These are phyloP conservation scores for Colletotrichum coccodes DNA, from an alignment of 2,329 filamentous ascomycete genomes.

Conservation along the genomic window DNA sequence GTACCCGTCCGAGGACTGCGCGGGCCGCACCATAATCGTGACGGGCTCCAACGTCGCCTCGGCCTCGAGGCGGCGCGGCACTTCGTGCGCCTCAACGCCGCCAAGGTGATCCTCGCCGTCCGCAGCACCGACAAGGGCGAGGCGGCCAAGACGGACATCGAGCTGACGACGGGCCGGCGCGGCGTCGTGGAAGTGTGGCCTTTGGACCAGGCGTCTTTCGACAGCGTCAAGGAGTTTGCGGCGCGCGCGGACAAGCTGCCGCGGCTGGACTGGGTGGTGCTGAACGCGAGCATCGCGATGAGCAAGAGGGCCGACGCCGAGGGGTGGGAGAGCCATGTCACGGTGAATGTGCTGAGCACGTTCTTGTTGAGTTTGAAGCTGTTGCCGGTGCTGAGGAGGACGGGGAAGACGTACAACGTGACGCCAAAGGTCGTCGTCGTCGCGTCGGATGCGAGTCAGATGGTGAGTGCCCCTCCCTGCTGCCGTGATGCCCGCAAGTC, in stretches of 20 bases:
- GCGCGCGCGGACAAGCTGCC: conserved; percentile 39
- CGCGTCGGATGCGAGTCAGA: conserved; percentile 48
- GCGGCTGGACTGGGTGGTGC: conserved; percentile 48
- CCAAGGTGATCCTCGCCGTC: conserved; percentile 54
- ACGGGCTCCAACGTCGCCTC: conserved; percentile 55
- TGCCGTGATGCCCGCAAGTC: too few relatives aligned
- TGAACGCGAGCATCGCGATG: conserved; percentile 46
- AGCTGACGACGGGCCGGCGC: conserved; percentile 15
- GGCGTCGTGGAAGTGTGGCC: conserved; percentile 53
- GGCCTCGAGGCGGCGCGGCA: conserved; percentile 54
- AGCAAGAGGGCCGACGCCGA: conserved; percentile 38
- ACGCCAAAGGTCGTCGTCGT: conserved; percentile 50
- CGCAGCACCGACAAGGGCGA: conserved; percentile 52
- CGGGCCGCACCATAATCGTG: conserved; percentile 49
- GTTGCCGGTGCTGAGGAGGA: conserved; percentile 52
- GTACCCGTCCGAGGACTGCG: conserved; percentile 44
- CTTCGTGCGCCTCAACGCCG: conserved; percentile 49
- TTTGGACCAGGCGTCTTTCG: conserved; percentile 50
- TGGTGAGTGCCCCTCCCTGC: conserved; percentile 28
- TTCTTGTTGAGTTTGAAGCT: conserved; percentile 55
- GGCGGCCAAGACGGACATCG: conserved; percentile 48
- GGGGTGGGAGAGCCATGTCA: conserved; percentile 53
- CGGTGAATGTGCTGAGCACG: conserved; percentile 59
- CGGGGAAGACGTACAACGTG: conserved; percentile 44
- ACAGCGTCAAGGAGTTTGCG: conserved; percentile 46